phyloP scores from a whole-genome alignment of 331 rosid species.

The Quercus tomentella region DNA sequence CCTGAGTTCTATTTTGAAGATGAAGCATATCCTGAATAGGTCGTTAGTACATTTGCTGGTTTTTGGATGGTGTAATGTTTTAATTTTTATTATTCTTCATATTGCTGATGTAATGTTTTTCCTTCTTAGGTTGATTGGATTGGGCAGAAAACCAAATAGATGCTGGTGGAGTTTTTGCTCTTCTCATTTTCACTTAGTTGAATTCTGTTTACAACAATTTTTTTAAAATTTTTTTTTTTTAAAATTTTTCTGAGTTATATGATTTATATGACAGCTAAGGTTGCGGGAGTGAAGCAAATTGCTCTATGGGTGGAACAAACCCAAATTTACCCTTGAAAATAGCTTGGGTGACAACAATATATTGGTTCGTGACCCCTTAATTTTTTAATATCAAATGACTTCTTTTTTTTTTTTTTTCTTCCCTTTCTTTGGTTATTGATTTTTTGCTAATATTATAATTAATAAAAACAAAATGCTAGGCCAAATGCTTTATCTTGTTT shows the following conservation, averaged over 20 bases:
- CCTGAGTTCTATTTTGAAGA: conserved; percentile 79
- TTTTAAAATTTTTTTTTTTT: no score
- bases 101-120: conserved; percentile 15
- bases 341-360: conserved; percentile 75
- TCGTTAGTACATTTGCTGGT: conserved; percentile 7
- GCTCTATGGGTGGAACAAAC: conserved; percentile 91
- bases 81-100: not conserved
- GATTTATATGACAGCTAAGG: conserved; percentile 58
- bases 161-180: conserved; percentile 45
- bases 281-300: conserved; percentile 82
- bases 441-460: not conserved
- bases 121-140: conserved; percentile 84
- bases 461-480: conserved; percentile 15
- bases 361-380: conserved; percentile 51
- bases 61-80: not conserved
- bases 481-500: no score
- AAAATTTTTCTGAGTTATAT: conserved; percentile 4
- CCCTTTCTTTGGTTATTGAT: not conserved
- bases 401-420: not conserved
- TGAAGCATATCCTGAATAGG: conserved; percentile 1
- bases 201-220: not conserved
- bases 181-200: conserved; percentile 5
- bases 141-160: conserved; percentile 93
- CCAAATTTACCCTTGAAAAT: conserved; percentile 61
- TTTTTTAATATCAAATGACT: not conserved